phyloP scores from a whole-genome alignment of 441 rosid genomes.

The Pelargonium fulgidum region DNA sequence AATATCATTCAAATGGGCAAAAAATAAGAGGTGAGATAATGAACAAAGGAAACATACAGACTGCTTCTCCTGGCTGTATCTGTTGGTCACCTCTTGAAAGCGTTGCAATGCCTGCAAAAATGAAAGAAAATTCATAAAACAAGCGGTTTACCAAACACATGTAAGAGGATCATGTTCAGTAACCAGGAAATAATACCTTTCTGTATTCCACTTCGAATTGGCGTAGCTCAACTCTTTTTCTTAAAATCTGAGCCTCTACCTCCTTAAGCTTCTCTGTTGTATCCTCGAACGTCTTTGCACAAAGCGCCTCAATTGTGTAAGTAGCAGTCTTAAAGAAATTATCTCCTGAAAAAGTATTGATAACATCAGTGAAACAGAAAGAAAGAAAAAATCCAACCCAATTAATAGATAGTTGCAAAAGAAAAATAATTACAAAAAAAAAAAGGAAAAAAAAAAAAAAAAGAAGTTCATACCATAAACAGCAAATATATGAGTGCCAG shows the following conservation, averaged over 20 bases:
- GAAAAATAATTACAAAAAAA: neutral
- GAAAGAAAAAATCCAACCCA: too few relatives aligned
- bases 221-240: conserved; percentile 79
- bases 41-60: conserved; percentile 41
- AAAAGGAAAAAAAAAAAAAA: neutral
- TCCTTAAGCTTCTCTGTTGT: conserved; percentile 75
- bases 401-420: neutral
- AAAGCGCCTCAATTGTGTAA: conserved; percentile 91
- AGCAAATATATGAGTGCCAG: conserved; percentile 98
- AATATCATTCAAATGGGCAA: neutral
- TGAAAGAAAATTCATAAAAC: conserved; percentile 2
- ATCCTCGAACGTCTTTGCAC: conserved; percentile 73
- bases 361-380: conserved; percentile 19
- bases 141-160: neutral
- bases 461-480: conserved; percentile 65
- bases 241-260: conserved; percentile 74
- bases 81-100: conserved; percentile 87
- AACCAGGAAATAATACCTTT: conserved; percentile 40
- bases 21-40: neutral
- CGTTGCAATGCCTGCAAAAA: conserved; percentile 75
- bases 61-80: conserved; percentile 86
- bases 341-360: conserved; percentile 54
- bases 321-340: conserved; percentile 91
- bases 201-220: conserved; percentile 92
- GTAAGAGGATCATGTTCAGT: neutral